Evolutionary conservation across 192 early-diverging fungal species (phyloP).

Genomic region (Entomortierella parvispora): DNA sequence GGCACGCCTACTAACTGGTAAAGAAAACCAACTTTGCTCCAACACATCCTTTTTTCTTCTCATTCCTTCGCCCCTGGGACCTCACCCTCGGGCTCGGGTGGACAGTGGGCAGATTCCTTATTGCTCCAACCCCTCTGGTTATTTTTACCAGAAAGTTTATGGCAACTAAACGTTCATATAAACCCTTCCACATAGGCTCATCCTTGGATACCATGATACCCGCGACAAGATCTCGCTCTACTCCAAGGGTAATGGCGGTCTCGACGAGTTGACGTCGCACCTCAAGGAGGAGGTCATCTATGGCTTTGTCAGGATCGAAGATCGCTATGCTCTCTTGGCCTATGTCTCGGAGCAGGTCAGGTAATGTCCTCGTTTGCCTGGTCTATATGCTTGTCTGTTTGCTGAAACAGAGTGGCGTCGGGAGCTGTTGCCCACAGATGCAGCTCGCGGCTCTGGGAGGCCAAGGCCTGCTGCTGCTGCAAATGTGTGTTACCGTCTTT

Average conservation of each 20-base stretch:
- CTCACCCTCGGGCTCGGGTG: no score
- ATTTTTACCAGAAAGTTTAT: not conserved
- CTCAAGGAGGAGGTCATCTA: slow-evolving; percentile 67
- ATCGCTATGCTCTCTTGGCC: slow-evolving; percentile 63
- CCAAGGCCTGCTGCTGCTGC: not conserved
- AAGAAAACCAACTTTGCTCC: not conserved
- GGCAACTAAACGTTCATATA: not conserved
- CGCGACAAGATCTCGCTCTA: slow-evolving; percentile 73
- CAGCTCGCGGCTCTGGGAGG: no score
- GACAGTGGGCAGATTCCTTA: no score
- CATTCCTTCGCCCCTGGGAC: no score
- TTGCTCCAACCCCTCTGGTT: no score
- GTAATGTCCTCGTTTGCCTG: slow-evolving; percentile 33
- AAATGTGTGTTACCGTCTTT: not conserved
- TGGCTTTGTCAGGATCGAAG: slow-evolving; percentile 68
- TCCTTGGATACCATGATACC: slow-evolving; percentile 72
- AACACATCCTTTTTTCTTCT: not conserved
- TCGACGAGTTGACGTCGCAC: slow-evolving; percentile 64
- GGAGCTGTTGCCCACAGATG: no score
- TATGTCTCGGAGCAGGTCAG: slow-evolving; percentile 72
- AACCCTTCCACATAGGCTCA: slow-evolving; percentile 53
- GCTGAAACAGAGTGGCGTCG: slow-evolving; percentile 1
- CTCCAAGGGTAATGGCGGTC: slow-evolving; percentile 60
- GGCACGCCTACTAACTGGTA: slow-evolving; percentile 70
- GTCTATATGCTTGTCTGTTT: not conserved